phyloP scores from a whole-genome alignment of 2,329 filamentous ascomycete genomes.

The Fonsecaea erecta region DNA sequence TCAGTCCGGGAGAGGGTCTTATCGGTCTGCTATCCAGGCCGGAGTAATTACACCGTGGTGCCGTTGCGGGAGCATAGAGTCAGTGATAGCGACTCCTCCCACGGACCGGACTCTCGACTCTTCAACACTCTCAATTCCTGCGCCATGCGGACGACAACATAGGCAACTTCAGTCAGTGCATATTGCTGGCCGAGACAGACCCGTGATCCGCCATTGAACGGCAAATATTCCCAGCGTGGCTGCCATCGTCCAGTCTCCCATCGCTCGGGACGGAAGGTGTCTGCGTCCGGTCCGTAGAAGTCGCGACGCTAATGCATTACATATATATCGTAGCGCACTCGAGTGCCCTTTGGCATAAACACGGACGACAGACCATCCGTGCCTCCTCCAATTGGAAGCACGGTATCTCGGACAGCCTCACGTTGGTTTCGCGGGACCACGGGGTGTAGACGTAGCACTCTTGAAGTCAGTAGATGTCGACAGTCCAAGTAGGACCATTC shows the following conservation, averaged over 20 bases:
- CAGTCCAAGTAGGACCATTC: neutral
- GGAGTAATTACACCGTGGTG: constrained; percentile 49
- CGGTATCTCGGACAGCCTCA: constrained; percentile 46
- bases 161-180: constrained; percentile 70
- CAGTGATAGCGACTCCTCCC: constrained; percentile 44
- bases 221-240: constrained; percentile 33
- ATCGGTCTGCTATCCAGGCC: no score
- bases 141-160: constrained; percentile 72
- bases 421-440: constrained; percentile 48
- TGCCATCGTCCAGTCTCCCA: constrained; percentile 41
- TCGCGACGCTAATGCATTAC: constrained; percentile 40
- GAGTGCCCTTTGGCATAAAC: constrained; percentile 53
- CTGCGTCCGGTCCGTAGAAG: constrained; percentile 42
- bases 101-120: constrained; percentile 32
- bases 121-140: constrained; percentile 71
- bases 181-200: constrained; percentile 68
- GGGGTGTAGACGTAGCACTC: constrained; percentile 51
- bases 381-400: constrained; percentile 56
- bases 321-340: constrained; percentile 50
- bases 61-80: constrained; percentile 78
- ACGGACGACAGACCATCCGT: constrained; percentile 52
- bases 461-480: no score
- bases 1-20: no score
- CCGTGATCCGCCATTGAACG: constrained; percentile 36
- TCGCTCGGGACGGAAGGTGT: constrained; percentile 43